Conservation (phyloP, 2,329 filamentous ascomycete genomes). For the Ophiostoma australiae region DNA sequence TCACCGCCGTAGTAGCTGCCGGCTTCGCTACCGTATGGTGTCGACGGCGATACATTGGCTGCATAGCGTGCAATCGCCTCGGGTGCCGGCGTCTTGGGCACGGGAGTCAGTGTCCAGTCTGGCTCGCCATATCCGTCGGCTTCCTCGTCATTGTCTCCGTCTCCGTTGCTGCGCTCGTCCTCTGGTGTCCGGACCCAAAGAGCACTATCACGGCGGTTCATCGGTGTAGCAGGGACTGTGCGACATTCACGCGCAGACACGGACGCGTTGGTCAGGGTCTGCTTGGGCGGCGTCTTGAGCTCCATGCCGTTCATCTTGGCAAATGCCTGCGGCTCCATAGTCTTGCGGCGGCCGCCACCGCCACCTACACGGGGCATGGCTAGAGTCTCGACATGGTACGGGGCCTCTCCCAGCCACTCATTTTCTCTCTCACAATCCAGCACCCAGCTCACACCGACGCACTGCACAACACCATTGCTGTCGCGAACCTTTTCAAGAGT, state of each 20-base stretch:
- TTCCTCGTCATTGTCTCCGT: constrained; percentile 32
- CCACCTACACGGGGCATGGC: constrained; percentile 57
- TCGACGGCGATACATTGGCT: constrained; percentile 45
- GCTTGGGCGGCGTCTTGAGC: constrained; percentile 34
- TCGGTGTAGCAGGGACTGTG: constrained; percentile 37
- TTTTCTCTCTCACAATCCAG: constrained; percentile 76
- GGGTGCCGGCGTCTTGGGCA: constrained; percentile 55
- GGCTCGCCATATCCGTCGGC: constrained; percentile 34
- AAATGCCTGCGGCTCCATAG: constrained; percentile 70
- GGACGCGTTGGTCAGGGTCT: constrained; percentile 31
- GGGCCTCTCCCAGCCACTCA: constrained; percentile 67
- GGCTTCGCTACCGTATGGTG: constrained; percentile 38
- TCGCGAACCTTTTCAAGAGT: constrained; percentile 77
- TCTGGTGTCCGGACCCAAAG: constrained; percentile 54
- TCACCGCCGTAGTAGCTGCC: constrained; percentile 29
- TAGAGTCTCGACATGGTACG: constrained; percentile 64
- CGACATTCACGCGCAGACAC: constrained; percentile 35
- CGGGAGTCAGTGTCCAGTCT: constrained; percentile 45
- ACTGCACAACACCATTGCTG: constrained; percentile 69
- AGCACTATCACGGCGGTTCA: constrained; percentile 49
- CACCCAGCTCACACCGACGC: constrained; percentile 84
- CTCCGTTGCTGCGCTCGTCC: constrained; percentile 31
- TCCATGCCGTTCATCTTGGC: constrained; percentile 59
- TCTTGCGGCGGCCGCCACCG: constrained; percentile 58
- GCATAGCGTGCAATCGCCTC: constrained; percentile 51